These are phyloP conservation scores for Lecanicillium sp. DNA, from an alignment of 2,329 filamentous ascomycete species.

Conservation along the genomic window DNA sequence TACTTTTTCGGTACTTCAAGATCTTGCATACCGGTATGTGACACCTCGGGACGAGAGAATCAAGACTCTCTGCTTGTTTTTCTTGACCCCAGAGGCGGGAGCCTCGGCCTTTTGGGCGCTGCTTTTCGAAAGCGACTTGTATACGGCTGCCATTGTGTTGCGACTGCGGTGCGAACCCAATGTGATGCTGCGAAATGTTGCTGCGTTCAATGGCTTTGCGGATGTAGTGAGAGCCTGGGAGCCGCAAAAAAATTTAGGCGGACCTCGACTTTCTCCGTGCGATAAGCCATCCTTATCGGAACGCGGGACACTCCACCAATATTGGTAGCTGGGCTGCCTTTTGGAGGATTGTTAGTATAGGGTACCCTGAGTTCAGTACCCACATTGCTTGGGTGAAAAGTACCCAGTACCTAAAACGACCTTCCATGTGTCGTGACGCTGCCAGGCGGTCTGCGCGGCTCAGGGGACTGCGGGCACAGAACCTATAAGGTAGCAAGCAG, in stretches of 20 bases:
- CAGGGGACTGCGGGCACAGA: too few species aligned
- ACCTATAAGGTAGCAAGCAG: too few species aligned
- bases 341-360: too few species aligned
- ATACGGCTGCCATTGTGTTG: constrained; percentile 59
- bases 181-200: too few species aligned
- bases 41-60: constrained; percentile 90
- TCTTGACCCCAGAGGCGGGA: constrained; percentile 42
- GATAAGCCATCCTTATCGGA: constrained; percentile 26
- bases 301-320: background rate
- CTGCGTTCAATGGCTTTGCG: too few species aligned
- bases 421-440: background rate
- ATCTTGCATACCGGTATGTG: constrained; percentile 63
- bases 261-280: constrained; percentile 18
- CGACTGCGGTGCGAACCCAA: background rate
- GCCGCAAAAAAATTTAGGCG: constrained; percentile 21
- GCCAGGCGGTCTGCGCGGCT: too few species aligned
- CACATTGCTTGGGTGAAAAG: too few species aligned
- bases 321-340: too few species aligned
- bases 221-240: background rate
- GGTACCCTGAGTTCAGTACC: too few species aligned
- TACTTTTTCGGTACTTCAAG: too few species aligned
- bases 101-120: constrained; percentile 41
- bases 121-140: constrained; percentile 64
- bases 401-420: background rate
- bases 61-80: constrained; percentile 70